These are phyloP conservation scores for Candida succiphila DNA, from an alignment of 805 yeast genomes.

Conservation along the genomic window DNA sequence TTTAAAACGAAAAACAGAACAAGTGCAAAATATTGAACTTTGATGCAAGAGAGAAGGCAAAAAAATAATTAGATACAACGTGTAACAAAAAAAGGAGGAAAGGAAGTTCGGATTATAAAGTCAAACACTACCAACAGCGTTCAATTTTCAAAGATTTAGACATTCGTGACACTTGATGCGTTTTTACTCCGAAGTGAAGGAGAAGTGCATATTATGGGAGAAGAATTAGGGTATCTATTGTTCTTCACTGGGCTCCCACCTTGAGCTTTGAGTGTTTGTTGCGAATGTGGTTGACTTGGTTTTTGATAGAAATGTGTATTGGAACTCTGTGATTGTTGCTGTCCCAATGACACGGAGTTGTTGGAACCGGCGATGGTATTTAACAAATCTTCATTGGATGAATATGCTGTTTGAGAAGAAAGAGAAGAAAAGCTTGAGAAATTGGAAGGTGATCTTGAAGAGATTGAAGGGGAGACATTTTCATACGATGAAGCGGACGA, in stretches of 20 bases:
- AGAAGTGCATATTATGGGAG: background rate
- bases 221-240: constrained; percentile 1
- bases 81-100: no score
- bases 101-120: no score
- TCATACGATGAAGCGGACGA: background rate
- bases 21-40: no score
- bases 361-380: background rate
- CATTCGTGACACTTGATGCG: no score
- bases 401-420: constrained; percentile 21
- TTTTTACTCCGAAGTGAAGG: no score
- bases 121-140: no score
- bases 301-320: background rate
- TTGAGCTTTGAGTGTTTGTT: background rate
- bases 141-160: no score
- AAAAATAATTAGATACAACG: no score
- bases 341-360: background rate
- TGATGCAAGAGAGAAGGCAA: no score
- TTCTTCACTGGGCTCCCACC: no score
- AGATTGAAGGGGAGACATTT: background rate
- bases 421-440: constrained; percentile 22
- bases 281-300: background rate
- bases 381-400: constrained; percentile 12
- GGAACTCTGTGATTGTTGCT: background rate
- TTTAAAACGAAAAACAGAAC: no score
- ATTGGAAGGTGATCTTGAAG: constrained; percentile 21